Percentiles rank a stretch among this genome's conserved stretches.
Evolutionary conservation across 192 early-diverging fungal species (phyloP).

Genomic region (Linnemannia exigua): DNA sequence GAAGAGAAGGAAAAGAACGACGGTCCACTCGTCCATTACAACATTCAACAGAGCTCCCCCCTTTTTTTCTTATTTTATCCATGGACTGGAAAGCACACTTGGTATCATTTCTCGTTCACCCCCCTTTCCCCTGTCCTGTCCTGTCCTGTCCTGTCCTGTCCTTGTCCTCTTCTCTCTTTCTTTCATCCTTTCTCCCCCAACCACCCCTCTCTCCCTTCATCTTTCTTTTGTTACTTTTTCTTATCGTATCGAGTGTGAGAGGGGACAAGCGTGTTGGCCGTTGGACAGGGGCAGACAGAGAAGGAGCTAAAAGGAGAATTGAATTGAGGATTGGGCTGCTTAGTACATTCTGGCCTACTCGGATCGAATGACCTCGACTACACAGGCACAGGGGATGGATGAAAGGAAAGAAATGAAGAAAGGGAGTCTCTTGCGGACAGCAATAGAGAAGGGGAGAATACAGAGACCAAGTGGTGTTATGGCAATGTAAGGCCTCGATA

Average conservation of each 20-base stretch:
- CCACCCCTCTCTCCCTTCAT: not conserved
- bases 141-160: constrained; percentile 6
- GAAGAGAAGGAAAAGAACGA: not conserved
- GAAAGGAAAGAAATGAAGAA: not conserved
- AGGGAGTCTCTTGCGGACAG: not conserved
- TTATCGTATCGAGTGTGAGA: constrained; percentile 2
- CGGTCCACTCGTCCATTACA: too few relatives aligned
- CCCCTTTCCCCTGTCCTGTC: constrained; percentile 1
- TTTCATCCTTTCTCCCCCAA: not conserved
- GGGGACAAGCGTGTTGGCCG: not conserved
- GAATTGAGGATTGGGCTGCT: not conserved
- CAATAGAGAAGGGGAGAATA: not conserved
- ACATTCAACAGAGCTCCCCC: too few relatives aligned
- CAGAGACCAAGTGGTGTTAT: too few relatives aligned
- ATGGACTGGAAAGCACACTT: not conserved
- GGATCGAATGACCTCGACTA: not conserved
- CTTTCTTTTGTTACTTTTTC: constrained; percentile 4
- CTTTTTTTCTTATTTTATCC: too few relatives aligned
- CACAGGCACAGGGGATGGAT: too few relatives aligned
- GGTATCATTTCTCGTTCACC: not conserved
- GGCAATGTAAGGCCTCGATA: too few relatives aligned
- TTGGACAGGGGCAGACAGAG: not conserved
- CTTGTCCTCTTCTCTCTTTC: not conserved
- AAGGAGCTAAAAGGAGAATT: not conserved
- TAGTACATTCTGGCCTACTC: not conserved